Evolutionary conservation across 345 rosid species (phyloP).

Genomic region (Eucalyptus erythrocorys): DNA sequence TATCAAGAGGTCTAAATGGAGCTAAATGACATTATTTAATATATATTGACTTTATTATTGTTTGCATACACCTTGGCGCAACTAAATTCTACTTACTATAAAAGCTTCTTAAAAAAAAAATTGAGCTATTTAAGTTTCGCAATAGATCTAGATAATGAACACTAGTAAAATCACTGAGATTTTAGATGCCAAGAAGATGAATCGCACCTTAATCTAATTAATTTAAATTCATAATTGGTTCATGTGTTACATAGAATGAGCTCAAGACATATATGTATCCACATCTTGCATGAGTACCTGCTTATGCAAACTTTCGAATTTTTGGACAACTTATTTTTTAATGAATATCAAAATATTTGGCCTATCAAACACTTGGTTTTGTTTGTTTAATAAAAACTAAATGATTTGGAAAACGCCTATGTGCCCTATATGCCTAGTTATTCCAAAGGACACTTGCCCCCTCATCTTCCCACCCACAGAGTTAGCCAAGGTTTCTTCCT

Average conservation of each 20-base stretch:
- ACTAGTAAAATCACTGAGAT: neutral
- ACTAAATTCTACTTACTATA: neutral
- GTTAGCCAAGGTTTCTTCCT: neutral
- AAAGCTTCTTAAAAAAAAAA: neutral
- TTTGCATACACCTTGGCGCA: neutral
- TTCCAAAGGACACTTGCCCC: neutral
- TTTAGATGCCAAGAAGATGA: neutral
- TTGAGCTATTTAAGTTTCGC: neutral
- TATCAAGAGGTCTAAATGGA: neutral
- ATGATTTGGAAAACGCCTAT: rapidly evolving
- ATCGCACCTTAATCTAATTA: neutral
- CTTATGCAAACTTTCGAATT: neutral
- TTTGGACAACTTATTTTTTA: neutral
- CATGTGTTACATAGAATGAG: neutral
- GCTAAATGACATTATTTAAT: neutral
- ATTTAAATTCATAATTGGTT: neutral
- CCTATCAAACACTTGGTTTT: neutral
- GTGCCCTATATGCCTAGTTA: neutral
- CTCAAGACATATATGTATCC: neutral
- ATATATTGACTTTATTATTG: neutral
- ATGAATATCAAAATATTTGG: neutral
- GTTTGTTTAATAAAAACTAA: neutral
- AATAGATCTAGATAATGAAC: neutral
- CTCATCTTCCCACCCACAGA: neutral
- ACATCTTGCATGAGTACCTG: neutral